phyloP scores from a whole-genome alignment of 345 rosid species.

The Gossypioides kirkii region DNA sequence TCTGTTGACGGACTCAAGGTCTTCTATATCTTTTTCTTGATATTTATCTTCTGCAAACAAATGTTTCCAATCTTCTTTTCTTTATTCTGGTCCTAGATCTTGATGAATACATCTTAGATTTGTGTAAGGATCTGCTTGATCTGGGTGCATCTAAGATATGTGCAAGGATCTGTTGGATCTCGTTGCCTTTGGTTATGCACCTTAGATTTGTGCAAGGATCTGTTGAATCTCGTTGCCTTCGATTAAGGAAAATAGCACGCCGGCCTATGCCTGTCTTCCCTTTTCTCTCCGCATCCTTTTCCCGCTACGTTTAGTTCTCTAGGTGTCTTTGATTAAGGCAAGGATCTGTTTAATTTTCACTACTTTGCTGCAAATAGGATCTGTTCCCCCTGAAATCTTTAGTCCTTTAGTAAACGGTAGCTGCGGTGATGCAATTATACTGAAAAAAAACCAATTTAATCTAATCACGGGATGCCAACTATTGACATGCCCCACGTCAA shows the following conservation, averaged over 20 bases:
- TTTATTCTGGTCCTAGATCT: background rate
- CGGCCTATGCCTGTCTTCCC: background rate
- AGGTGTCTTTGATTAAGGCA: constrained; percentile 13
- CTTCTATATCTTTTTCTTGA: background rate
- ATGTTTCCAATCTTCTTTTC: background rate
- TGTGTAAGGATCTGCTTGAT: background rate
- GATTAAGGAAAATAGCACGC: background rate
- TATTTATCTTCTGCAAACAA: background rate
- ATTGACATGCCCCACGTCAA: background rate
- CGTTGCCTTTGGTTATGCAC: constrained; percentile 11
- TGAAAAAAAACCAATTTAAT: background rate
- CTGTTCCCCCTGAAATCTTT: background rate
- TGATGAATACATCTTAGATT: constrained; percentile 10
- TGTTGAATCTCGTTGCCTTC: background rate
- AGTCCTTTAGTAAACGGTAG: background rate
- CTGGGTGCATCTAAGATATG: constrained; percentile 2
- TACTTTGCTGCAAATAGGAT: background rate
- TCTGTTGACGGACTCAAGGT: constrained; percentile 99
- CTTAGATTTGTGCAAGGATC: background rate
- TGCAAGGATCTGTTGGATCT: constrained; percentile 23
- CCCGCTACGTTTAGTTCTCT: background rate
- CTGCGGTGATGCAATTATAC: background rate
- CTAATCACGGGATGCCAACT: background rate
- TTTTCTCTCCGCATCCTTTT: background rate
- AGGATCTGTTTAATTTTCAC: background rate